phyloP scores from a whole-genome alignment of 1,284 basidiomycete genomes.

The Heterobasidion parviporum region DNA sequence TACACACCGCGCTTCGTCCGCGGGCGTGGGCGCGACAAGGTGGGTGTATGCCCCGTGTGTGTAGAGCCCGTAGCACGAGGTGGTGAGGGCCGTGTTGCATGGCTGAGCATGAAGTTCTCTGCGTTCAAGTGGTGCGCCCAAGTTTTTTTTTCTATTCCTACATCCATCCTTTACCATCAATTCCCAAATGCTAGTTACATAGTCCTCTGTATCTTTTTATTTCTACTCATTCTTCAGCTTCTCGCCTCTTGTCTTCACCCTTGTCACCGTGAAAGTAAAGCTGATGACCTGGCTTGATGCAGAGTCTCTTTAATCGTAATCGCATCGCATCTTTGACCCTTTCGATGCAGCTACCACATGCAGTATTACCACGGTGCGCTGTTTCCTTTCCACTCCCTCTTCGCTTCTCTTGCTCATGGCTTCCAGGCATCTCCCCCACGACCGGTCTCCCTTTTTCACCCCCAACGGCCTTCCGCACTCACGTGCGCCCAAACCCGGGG shows the following conservation, averaged over 20 bases:
- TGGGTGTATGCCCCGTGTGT: conserved; percentile 74
- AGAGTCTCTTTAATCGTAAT: conserved; percentile 12
- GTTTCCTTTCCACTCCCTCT: neutral
- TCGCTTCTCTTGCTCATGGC: neutral
- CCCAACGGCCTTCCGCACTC: conserved; percentile 52
- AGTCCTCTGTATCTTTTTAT: neutral
- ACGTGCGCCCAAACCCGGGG: conserved; percentile 32
- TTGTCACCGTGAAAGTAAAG: neutral
- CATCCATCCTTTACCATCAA: neutral
- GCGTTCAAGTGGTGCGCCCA: conserved; percentile 64
- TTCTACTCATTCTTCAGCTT: conserved; percentile 3
- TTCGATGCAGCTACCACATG: conserved; percentile 58
- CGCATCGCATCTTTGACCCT: conserved; percentile 1
- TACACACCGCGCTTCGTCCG: conserved; percentile 75
- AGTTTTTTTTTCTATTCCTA: neutral
- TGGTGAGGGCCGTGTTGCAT: conserved; percentile 53
- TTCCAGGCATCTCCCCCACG: conserved; percentile 49
- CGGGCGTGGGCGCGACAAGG: conserved; percentile 60
- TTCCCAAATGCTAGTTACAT: neutral
- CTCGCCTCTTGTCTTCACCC: neutral
- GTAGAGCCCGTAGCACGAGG: conserved; percentile 52
- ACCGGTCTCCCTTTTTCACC: conserved; percentile 68
- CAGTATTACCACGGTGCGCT: conserved; percentile 65
- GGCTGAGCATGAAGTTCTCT: conserved; percentile 74
- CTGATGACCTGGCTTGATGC: neutral